A percentile compares a stretch with the other conserved stretches of the same genome.
Conservation (phyloP, 805 yeast species). For the Barnettozyma botsteinii region DNA sequence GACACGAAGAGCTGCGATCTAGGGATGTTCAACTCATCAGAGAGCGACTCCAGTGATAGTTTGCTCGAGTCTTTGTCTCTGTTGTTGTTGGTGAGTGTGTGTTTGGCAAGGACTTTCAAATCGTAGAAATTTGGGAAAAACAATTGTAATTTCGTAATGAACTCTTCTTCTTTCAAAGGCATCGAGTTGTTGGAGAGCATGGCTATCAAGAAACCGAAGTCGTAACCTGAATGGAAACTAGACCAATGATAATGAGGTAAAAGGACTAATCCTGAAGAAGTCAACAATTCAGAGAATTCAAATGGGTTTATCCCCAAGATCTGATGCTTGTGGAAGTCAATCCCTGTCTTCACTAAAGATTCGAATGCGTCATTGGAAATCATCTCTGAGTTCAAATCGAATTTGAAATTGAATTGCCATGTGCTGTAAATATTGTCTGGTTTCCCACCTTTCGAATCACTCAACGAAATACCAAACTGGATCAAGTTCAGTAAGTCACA, state of each 20-base stretch:
- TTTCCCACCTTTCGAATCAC: conserved; percentile 62
- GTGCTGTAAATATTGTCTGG: conserved; percentile 67
- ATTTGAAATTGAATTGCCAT: conserved; percentile 95
- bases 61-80: conserved; percentile 13
- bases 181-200: conserved; percentile 67
- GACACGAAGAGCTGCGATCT: conserved; percentile 49
- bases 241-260: conserved; percentile 71
- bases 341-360: conserved; percentile 72
- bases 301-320: conserved; percentile 71
- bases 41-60: conserved; percentile 49
- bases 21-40: conserved; percentile 67
- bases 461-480: conserved; percentile 76
- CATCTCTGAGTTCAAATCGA: conserved; percentile 76
- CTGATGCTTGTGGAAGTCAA: conserved; percentile 72
- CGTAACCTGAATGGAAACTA: conserved; percentile 92
- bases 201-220: conserved; percentile 82
- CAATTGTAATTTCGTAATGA: conserved; percentile 59
- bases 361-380: conserved; percentile 80
- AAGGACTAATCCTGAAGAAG: conserved; percentile 79
- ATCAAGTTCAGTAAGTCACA: conserved; percentile 81
- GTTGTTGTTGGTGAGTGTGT: conserved; percentile 2
- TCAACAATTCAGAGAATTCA: conserved; percentile 78
- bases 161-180: conserved; percentile 78
- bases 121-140: conserved; percentile 84
- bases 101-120: conserved; percentile 51